A percentile compares a stretch with the other conserved stretches of the same genome.
Evolutionary conservation across 192 early-diverging fungal species (phyloP).

Genomic region (Rhizophlyctis rosea): DNA sequence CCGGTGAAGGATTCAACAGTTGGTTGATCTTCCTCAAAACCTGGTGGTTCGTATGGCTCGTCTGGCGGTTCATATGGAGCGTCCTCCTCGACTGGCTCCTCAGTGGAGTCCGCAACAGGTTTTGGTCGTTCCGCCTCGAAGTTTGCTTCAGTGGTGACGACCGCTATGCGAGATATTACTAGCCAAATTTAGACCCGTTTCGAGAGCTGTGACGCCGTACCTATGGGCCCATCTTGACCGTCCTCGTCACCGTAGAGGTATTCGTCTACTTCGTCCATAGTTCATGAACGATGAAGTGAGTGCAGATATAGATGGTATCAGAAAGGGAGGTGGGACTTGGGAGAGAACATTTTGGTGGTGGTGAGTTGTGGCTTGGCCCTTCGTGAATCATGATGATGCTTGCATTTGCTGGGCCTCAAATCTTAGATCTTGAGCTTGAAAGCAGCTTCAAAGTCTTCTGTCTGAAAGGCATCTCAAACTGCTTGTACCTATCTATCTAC

Average conservation of each 20-base stretch:
- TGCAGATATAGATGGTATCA: no score
- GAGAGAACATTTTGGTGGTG: no score
- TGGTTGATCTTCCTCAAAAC: neutral
- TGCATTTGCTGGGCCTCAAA: no score
- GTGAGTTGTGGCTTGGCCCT: no score
- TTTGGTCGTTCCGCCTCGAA: neutral
- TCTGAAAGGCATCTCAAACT: no score
- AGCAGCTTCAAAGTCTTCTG: no score
- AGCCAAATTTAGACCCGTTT: neutral
- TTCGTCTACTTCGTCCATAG: slow-evolving; percentile 20
- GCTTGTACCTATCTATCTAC: no score
- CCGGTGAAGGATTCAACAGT: neutral
- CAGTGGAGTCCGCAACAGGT: slow-evolving; percentile 7
- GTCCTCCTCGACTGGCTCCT: slow-evolving; percentile 12
- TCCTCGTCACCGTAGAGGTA: slow-evolving; percentile 15
- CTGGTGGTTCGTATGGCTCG: slow-evolving; percentile 18
- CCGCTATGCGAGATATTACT: neutral
- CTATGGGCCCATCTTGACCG: neutral
- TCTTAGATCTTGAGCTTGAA: no score
- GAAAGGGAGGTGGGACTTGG: no score
- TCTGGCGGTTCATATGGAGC: slow-evolving; percentile 29
- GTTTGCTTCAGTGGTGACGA: neutral
- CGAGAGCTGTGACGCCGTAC: neutral
- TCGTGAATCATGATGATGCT: no score
- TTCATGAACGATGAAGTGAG: no score